These are phyloP conservation scores for Cynara cardunculus DNA, from an alignment of 129 eudicot genomes.

Conservation along the genomic window DNA sequence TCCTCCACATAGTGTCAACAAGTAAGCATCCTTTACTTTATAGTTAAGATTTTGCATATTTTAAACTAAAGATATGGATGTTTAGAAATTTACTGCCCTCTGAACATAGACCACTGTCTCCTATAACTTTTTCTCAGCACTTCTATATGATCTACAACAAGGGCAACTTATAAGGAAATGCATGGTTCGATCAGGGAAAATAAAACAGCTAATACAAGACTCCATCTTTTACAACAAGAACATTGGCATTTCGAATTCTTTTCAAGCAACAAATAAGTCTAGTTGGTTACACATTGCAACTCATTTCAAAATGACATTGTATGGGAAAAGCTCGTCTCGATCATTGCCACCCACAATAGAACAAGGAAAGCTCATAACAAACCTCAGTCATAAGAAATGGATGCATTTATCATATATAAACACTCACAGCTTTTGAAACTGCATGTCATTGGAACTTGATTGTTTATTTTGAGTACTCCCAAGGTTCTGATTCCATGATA, in stretches of 20 bases:
- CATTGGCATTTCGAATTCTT: not conserved
- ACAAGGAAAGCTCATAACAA: not conserved
- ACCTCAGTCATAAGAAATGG: not conserved
- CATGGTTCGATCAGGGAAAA: not conserved
- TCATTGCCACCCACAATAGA: not conserved
- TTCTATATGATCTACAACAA: not conserved
- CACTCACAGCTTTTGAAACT: constrained; percentile 90
- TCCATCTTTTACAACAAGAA: not conserved
- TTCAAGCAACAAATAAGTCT: constrained; percentile 7
- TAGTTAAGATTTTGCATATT: not conserved
- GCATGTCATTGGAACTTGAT: constrained; percentile 46
- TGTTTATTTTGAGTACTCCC: constrained; percentile 36
- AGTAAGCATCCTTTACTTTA: not conserved
- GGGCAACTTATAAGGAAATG: not conserved
- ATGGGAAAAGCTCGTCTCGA: not conserved
- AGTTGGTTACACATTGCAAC: not conserved
- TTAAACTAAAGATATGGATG: not conserved
- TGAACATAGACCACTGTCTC: not conserved
- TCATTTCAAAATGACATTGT: not conserved
- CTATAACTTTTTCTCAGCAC: not conserved
- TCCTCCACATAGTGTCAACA: not conserved
- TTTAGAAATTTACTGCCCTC: not conserved
- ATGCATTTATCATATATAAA: constrained; percentile 3
- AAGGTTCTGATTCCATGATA: constrained; percentile 55
- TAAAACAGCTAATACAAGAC: not conserved